phyloP scores from a whole-genome alignment of 768 basidiomycete species.

The Amanita thiersii region DNA sequence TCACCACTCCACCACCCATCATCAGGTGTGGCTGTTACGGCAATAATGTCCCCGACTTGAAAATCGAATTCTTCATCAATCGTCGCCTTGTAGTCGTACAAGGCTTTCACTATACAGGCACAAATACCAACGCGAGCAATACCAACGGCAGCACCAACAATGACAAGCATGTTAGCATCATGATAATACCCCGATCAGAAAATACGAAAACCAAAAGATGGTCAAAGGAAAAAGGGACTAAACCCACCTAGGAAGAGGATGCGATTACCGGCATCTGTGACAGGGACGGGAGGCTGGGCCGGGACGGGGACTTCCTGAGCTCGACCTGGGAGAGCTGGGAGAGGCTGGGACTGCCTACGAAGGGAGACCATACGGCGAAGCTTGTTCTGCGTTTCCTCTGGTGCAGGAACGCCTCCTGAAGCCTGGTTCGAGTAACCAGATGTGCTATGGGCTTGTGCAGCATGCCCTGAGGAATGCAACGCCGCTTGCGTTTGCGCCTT shows the following conservation, averaged over 20 bases:
- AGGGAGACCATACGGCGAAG: conserved; percentile 1
- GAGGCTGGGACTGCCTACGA: conserved; percentile 7
- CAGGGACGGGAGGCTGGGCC: conserved; percentile 1
- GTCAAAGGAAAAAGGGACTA: too few species aligned
- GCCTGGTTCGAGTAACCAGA: background rate
- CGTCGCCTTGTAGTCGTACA: conserved; percentile 80
- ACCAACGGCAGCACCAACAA: too few species aligned
- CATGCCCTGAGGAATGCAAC: background rate
- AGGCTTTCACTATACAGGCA: conserved; percentile 62
- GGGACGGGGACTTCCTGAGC: conserved; percentile 1
- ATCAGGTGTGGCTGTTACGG: conserved; percentile 88
- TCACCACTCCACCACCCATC: conserved; percentile 99
- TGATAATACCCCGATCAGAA: too few species aligned
- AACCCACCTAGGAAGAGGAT: conserved; percentile 7
- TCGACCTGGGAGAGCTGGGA: conserved; percentile 2
- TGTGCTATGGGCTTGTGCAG: too few species aligned
- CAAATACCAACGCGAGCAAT: conserved; percentile 7
- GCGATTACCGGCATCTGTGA: conserved; percentile 5
- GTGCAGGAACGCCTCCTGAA: conserved; percentile 2
- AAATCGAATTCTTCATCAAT: conserved; percentile 96
- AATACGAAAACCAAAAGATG: too few species aligned
- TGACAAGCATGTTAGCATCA: too few species aligned
- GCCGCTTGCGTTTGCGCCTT: background rate
- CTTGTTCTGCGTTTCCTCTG: conserved; percentile 1
- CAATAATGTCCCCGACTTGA: conserved; percentile 91